Base-by-base conservation (phyloP, 768 basidiomycete species). In the Boletus vinaceobasis region DNA sequence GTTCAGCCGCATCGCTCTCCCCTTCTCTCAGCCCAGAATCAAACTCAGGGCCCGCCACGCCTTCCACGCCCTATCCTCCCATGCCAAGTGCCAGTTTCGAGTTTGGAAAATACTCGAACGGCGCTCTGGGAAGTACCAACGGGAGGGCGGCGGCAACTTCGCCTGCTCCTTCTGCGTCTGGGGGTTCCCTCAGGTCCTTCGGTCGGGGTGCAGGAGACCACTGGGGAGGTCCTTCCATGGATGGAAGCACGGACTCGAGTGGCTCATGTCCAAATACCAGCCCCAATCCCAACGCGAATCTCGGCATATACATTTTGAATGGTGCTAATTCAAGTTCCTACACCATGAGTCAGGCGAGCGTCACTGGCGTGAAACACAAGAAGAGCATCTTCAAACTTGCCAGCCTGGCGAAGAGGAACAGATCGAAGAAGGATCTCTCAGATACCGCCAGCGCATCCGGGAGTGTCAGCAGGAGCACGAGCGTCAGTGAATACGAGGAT, bases 1-100 rank as follows among this genome's bases (percentile, higher is more conserved):
- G 75, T 42, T 81, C 81, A 2, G 33, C 23, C 49, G 62, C 73
- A 27, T 81, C 81, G 9, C 73, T 83, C 37, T 72, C 75, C 9
- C 78, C 78, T 26, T 74, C 77, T 1, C 59, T 69, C 46, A 62
- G 52, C 36, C 61, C 66, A 37, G 60, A 60, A 0, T 63, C 64
- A 0, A 7, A 11, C 17, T 60, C 57, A 0, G 59, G 54, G 0
- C 67, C 71, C 11, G 38, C 43, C 7, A 71, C 71, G 0, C 66
- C 69, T 1, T 44, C 60, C 9, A 59, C 66, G 0, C 51, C 62
- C 1, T 62, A 56, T 43, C 48, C 47, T 9, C 21, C 43, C 39
- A 36, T 50, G 2, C 50, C 48, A 14, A 50, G 15, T 15, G 14
- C 35, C 0, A 9, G 21, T 13, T 8, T 42, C 29, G 63, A 66